Conservation (phyloP, 495 filamentous ascomycete species). For the Podospora australis region DNA sequence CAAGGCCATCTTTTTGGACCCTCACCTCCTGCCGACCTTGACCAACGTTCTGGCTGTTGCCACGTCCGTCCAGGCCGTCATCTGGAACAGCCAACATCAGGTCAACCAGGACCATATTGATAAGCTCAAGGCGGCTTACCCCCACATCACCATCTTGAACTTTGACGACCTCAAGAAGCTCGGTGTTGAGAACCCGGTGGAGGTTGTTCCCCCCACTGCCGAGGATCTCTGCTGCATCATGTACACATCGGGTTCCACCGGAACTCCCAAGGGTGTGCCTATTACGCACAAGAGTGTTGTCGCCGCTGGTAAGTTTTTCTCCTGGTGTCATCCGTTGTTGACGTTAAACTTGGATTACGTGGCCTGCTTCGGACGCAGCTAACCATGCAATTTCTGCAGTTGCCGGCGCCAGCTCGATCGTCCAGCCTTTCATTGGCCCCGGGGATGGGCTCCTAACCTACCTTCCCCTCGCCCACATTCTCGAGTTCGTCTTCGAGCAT, state of each 20-base stretch:
- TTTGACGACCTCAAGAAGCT: conserved; percentile 79
- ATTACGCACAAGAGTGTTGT: conserved; percentile 85
- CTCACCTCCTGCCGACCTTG: conserved; percentile 72
- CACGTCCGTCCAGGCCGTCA: conserved; percentile 69
- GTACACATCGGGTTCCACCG: conserved; percentile 99
- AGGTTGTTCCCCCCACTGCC: conserved; percentile 69
- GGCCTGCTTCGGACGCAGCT: conserved; percentile 1
- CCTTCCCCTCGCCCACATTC: conserved; percentile 88
- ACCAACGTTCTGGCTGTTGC: conserved; percentile 75
- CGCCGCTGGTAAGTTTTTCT: conserved; percentile 61
- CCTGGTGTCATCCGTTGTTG: neutral
- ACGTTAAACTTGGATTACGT: neutral
- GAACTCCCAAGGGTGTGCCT: conserved; percentile 90
- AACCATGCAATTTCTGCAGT: conserved; percentile 41
- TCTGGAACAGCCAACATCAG: conserved; percentile 81
- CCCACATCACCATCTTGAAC: conserved; percentile 66
- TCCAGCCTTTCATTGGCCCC: conserved; percentile 76
- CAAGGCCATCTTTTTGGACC: conserved; percentile 85
- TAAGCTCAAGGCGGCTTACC: conserved; percentile 63
- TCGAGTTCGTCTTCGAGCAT: conserved; percentile 97
- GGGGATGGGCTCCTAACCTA: conserved; percentile 88
- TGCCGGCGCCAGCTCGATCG: conserved; percentile 79
- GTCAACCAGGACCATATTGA: conserved; percentile 75
- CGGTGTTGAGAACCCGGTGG: conserved; percentile 75
- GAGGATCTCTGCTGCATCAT: conserved; percentile 97